These are phyloP conservation scores for Aspergillus ostianus DNA, from an alignment of 495 filamentous ascomycete species.

Conservation along the genomic window DNA sequence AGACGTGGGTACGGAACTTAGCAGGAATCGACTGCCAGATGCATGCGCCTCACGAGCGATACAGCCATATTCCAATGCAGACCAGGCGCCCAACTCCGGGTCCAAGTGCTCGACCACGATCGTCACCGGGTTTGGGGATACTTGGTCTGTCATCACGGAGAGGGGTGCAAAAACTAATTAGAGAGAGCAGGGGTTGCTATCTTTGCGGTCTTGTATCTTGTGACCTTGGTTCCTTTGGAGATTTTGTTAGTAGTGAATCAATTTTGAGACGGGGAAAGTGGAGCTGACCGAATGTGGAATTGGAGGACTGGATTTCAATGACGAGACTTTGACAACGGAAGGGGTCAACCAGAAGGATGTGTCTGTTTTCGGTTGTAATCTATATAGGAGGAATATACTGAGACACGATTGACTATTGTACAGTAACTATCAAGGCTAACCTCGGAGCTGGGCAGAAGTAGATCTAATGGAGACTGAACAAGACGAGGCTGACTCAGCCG, in stretches of 20 bases:
- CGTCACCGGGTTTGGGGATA: constrained; percentile 46
- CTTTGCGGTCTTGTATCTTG: background rate
- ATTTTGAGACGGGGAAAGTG: background rate
- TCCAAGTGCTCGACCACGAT: constrained; percentile 94
- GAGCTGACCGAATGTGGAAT: background rate
- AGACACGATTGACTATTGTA: no score
- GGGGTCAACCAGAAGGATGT: no score
- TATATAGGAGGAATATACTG: no score
- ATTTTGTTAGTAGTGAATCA: background rate
- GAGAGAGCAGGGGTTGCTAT: background rate
- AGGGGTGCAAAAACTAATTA: background rate
- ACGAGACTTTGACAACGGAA: background rate
- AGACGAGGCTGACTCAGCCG: no score
- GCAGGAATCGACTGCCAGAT: constrained; percentile 66
- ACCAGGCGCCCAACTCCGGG: constrained; percentile 92
- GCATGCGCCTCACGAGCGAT: constrained; percentile 78
- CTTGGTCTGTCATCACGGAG: constrained; percentile 27
- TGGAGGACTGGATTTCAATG: background rate
- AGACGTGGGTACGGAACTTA: constrained; percentile 74
- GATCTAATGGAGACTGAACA: no score
- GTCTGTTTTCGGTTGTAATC: no score
- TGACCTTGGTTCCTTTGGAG: background rate
- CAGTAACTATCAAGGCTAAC: no score
- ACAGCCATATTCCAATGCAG: constrained; percentile 80
- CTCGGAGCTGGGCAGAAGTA: no score